Conservation (phyloP, 805 yeast genomes). For the Saturnispora saitoi region DNA sequence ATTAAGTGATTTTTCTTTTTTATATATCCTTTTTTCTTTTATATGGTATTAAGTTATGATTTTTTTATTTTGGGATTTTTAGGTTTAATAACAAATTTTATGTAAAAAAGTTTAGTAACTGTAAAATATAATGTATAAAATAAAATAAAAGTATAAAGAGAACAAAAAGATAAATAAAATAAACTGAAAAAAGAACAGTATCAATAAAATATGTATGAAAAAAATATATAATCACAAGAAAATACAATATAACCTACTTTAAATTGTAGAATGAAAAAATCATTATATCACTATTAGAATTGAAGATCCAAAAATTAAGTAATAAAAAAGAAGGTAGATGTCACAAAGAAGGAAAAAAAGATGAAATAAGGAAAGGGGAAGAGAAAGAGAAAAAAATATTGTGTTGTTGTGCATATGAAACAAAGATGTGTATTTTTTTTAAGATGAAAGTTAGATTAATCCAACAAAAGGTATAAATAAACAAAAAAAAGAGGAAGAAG, state of each 20-base stretch:
- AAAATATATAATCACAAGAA: background rate
- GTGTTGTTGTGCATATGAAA: background rate
- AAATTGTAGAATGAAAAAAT: background rate
- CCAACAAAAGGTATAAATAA: background rate
- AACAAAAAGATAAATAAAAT: background rate
- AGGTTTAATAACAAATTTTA: too few species aligned
- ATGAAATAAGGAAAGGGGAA: background rate
- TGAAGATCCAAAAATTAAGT: background rate
- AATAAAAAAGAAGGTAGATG: background rate
- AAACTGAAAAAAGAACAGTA: background rate
- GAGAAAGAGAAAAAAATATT: background rate
- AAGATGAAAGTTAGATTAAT: background rate
- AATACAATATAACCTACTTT: background rate
- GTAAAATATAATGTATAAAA: background rate
- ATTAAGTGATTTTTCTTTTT: background rate
- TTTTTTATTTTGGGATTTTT: background rate
- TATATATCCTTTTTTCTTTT: background rate
- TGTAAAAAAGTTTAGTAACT: too few species aligned
- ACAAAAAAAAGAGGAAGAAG: background rate
- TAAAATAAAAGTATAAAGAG: background rate
- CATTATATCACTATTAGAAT: background rate
- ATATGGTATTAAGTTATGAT: background rate
- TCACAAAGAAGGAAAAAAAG: background rate
- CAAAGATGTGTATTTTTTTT: background rate
- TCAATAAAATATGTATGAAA: background rate